phyloP scores from a whole-genome alignment of 345 rosid species.

The Populus nigra region DNA sequence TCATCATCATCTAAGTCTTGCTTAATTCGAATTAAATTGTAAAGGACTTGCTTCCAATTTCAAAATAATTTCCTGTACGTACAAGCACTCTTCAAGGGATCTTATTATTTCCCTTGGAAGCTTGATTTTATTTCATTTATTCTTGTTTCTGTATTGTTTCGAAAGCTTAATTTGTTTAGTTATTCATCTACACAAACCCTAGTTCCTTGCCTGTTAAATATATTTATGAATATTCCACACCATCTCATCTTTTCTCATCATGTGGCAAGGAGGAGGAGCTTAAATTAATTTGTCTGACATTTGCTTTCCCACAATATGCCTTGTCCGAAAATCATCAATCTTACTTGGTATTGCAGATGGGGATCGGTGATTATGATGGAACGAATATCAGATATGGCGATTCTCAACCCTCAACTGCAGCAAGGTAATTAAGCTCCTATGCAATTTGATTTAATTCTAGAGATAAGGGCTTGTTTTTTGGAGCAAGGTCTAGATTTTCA shows the following conservation, averaged over 20 bases:
- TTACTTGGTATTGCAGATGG: constrained; percentile 52
- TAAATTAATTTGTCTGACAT: constrained; percentile 1
- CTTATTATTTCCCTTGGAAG: neutral
- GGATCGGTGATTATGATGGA: constrained; percentile 58
- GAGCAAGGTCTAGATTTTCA: neutral
- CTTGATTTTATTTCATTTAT: neutral
- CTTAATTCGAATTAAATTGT: neutral
- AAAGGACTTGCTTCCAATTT: neutral
- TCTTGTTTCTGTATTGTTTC: neutral
- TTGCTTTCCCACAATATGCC: neutral
- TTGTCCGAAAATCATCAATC: neutral
- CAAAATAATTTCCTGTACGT: neutral
- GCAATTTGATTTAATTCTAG: neutral
- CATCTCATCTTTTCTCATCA: neutral
- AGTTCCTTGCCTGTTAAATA: neutral
- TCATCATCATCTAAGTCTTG: neutral
- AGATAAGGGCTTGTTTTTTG: neutral
- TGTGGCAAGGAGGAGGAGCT: neutral
- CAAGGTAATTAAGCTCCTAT: constrained; percentile 39
- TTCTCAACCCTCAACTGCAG: constrained; percentile 42
- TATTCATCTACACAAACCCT: neutral
- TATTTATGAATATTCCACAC: neutral
- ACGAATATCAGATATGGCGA: constrained; percentile 57
- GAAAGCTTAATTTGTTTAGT: neutral
- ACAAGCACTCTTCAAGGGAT: neutral